These are phyloP conservation scores for Sparassis latifolia DNA, from an alignment of 1,284 basidiomycete species.

Conservation along the genomic window DNA sequence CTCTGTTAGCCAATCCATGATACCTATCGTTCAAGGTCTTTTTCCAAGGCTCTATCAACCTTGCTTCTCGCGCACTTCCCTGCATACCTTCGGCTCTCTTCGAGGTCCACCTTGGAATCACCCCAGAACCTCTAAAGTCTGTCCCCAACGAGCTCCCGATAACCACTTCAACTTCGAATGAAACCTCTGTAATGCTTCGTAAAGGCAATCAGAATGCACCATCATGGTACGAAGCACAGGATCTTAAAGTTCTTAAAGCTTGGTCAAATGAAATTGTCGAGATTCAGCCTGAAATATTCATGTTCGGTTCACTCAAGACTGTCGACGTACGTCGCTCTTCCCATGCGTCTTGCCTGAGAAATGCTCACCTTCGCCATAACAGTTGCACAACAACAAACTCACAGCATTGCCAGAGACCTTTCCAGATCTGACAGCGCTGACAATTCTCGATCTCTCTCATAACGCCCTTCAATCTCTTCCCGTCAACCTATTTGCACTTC, in stretches of 20 bases:
- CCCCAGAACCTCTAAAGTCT: slow-evolving; percentile 54
- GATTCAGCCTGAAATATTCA: slow-evolving; percentile 71
- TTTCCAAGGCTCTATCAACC: slow-evolving; percentile 57
- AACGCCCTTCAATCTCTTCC: slow-evolving; percentile 61
- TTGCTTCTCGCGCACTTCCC: slow-evolving; percentile 60
- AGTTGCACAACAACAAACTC: slow-evolving; percentile 74
- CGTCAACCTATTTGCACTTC: slow-evolving; percentile 57
- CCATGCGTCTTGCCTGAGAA: neutral
- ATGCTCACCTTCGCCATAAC: neutral
- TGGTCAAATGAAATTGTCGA: slow-evolving; percentile 73
- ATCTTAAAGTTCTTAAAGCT: slow-evolving; percentile 64
- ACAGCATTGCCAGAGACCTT: slow-evolving; percentile 53
- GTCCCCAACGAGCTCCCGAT: slow-evolving; percentile 57
- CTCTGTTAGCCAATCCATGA: slow-evolving; percentile 14
- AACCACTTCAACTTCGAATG: slow-evolving; percentile 27
- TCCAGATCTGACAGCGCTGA: slow-evolving; percentile 57
- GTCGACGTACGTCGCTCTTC: slow-evolving; percentile 52
- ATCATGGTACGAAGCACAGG: slow-evolving; percentile 75
- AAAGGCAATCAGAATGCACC: slow-evolving; percentile 33
- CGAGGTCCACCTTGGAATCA: slow-evolving; percentile 70
- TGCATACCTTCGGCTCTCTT: slow-evolving; percentile 75
- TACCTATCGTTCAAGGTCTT: slow-evolving; percentile 15
- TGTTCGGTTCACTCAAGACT: slow-evolving; percentile 73
- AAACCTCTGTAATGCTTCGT: slow-evolving; percentile 8
- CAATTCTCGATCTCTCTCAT: slow-evolving; percentile 62